phyloP scores from a whole-genome alignment of 306 rosid genomes.

The Corylus heterophylla region DNA sequence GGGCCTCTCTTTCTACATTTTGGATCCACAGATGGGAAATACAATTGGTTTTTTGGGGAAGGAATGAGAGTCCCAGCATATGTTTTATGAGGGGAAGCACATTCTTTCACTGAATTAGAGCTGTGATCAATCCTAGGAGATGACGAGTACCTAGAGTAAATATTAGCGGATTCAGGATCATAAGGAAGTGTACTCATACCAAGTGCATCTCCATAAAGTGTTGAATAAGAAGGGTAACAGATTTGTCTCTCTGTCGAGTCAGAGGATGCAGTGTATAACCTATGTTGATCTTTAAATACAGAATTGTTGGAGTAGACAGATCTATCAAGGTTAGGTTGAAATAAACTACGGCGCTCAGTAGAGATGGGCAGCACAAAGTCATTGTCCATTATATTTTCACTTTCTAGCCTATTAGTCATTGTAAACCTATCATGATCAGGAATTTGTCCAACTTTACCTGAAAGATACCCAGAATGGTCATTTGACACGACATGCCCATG shows the following conservation, averaged over 20 bases:
- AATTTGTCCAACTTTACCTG: slow-evolving; percentile 18
- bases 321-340: slow-evolving; percentile 23
- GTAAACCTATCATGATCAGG: slow-evolving; percentile 22
- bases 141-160: slow-evolving; percentile 13
- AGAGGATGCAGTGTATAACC: slow-evolving; percentile 30
- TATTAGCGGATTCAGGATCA: slow-evolving; percentile 30
- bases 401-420: slow-evolving; percentile 25
- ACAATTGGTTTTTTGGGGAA: slow-evolving; percentile 33
- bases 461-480: slow-evolving; percentile 23
- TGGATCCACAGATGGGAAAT: slow-evolving; percentile 19
- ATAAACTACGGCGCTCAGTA: slow-evolving; percentile 23
- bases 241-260: slow-evolving; percentile 26
- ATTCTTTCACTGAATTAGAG: slow-evolving; percentile 21
- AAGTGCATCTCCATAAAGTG: slow-evolving; percentile 30
- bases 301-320: slow-evolving; percentile 31
- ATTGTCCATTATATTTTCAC: slow-evolving; percentile 20
- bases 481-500: slow-evolving; percentile 18
- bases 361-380: slow-evolving; percentile 26
- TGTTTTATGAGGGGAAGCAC: slow-evolving; percentile 30
- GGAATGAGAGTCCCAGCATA: slow-evolving; percentile 12
- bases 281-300: slow-evolving; percentile 33
- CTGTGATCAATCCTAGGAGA: slow-evolving; percentile 17
- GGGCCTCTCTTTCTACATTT: slow-evolving; percentile 21
- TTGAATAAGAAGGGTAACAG: slow-evolving; percentile 18
- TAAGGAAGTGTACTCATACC: slow-evolving; percentile 17